Conservation (phyloP, 139 green algal genomes). For the Edaphochlamys debaryana region DNA sequence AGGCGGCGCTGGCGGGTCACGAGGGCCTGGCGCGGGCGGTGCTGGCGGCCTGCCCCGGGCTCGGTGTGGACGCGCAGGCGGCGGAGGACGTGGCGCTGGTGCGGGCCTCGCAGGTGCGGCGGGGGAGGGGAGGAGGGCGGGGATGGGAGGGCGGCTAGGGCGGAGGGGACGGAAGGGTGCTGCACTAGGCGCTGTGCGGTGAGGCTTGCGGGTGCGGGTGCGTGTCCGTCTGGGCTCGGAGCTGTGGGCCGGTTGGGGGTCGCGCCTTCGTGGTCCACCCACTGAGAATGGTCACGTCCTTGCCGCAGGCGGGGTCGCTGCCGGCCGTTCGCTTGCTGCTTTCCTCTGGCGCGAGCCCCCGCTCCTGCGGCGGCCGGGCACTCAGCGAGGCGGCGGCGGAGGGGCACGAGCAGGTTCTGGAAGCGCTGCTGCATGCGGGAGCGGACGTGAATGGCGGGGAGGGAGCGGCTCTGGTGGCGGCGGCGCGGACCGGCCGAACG, state of each 20-base stretch:
- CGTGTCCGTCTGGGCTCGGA: background rate
- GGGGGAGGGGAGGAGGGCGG: background rate
- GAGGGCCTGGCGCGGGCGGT: background rate
- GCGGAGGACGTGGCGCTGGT: background rate
- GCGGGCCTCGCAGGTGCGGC: background rate
- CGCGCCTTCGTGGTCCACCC: background rate
- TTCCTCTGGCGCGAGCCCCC: background rate
- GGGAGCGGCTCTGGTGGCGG: too few relatives aligned
- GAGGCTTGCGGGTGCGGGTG: background rate
- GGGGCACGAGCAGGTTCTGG: background rate
- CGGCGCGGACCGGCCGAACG: too few relatives aligned
- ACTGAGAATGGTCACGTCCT: background rate
- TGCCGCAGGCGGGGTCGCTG: background rate
- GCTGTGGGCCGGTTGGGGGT: background rate
- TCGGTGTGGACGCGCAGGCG: background rate
- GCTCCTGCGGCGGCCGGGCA: background rate
- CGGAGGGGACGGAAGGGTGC: background rate
- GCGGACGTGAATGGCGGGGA: too few relatives aligned
- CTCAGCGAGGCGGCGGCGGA: background rate
- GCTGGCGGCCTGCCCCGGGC: background rate
- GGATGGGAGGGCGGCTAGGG: background rate
- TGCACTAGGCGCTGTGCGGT: background rate
- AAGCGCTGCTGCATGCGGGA: background rate
- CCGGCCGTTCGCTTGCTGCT: background rate
- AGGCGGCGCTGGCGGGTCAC: background rate